phyloP scores from a whole-genome alignment of 208 protist species.

The Naegleria fowleri region DNA sequence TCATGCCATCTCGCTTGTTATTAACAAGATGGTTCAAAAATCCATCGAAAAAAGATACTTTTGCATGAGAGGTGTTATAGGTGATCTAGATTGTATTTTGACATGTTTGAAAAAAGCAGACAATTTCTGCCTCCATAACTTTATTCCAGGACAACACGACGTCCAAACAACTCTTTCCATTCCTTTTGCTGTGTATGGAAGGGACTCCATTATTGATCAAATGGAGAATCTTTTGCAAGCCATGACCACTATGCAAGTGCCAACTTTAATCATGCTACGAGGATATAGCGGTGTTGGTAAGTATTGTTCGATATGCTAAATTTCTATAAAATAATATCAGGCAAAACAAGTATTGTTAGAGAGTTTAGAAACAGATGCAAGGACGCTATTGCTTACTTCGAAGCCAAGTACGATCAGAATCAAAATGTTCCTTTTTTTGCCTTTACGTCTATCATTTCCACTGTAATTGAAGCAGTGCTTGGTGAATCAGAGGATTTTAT shows the following conservation, averaged over 20 bases:
- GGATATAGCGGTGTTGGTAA: background rate
- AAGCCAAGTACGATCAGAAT: background rate
- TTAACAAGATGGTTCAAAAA: background rate
- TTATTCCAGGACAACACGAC: background rate
- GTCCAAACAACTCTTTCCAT: background rate
- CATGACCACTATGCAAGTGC: background rate
- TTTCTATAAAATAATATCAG: too few relatives aligned
- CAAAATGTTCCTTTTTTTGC: background rate
- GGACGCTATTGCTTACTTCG: background rate
- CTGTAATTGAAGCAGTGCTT: background rate
- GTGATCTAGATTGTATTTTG: background rate
- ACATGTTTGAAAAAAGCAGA: background rate
- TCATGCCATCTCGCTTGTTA: background rate
- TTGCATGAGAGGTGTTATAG: background rate
- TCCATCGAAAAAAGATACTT: background rate
- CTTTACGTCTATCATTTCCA: background rate
- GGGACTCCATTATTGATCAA: background rate
- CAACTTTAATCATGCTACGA: background rate
- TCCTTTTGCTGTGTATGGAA: background rate
- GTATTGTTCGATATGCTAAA: too few relatives aligned
- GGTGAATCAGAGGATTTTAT: background rate
- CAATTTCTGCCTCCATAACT: background rate
- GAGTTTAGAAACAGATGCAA: background rate
- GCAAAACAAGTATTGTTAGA: background rate
- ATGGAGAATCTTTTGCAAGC: background rate